Percentiles rank a stretch among this genome's conserved stretches.
Evolutionary conservation across 305 asterid species (phyloP).

Genomic region (Andrographis paniculata): DNA sequence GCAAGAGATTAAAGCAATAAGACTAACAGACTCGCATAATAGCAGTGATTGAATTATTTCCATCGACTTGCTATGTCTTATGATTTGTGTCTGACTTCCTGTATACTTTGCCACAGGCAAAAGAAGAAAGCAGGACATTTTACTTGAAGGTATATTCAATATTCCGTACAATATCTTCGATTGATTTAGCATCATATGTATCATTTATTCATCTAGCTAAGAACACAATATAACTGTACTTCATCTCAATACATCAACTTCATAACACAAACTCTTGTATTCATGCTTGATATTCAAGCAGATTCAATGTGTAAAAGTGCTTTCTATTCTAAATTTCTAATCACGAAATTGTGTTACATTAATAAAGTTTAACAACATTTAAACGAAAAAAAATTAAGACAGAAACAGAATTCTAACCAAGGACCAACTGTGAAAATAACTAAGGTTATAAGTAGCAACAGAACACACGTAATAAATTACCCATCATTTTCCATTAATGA

Average conservation of each 20-base stretch:
- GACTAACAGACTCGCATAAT: too few relatives aligned
- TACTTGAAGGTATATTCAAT: conserved; percentile 50
- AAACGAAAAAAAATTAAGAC: not conserved
- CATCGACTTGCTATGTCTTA: not conserved
- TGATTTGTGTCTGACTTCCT: conserved; percentile 15
- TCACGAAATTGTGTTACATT: not conserved
- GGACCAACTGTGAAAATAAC: conserved; percentile 7
- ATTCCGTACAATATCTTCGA: conserved; percentile 9
- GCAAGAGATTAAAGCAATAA: not conserved
- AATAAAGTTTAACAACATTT: not conserved
- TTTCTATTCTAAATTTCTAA: not conserved
- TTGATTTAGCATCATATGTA: not conserved
- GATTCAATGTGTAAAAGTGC: not conserved
- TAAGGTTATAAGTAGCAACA: too few relatives aligned
- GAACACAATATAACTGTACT: conserved; percentile 2
- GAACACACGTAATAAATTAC: conserved; percentile 7
- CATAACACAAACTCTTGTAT: conserved; percentile 1
- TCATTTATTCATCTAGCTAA: not conserved
- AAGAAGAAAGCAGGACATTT: conserved; percentile 53
- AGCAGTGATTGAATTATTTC: conserved; percentile 5
- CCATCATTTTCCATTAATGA: conserved; percentile 8
- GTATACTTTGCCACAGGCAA: conserved; percentile 39
- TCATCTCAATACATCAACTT: conserved; percentile 3
- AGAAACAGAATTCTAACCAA: not conserved
- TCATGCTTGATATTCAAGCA: not conserved